Base-by-base conservation (phyloP, 1,284 basidiomycete genomes). In the Ustilago cynodontis region DNA sequence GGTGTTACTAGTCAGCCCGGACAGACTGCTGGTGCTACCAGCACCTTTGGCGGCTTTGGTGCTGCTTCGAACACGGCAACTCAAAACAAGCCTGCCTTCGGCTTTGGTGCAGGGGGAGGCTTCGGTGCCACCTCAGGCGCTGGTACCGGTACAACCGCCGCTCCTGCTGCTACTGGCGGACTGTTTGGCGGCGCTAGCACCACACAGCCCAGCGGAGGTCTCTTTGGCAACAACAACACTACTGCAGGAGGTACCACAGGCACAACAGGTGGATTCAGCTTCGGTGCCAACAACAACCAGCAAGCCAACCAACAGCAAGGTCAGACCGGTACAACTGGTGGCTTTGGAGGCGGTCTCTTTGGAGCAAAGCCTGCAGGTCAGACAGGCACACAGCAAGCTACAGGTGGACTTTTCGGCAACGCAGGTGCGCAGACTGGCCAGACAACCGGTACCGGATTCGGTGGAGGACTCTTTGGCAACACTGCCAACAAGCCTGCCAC, bases 121-220 rank as follows among this genome's bases (percentile, higher is more conserved):
- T 79, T 79, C 43, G 79, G 79, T n/a, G 72, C 66, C 24, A 43
- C 61, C 13, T 69, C 65, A 31, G 70, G 62, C 50, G 57, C 76
- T 18, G 62, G 57, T 18, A 71, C 78, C 7, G 67, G 70, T 49
- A 77, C 77, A 13, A 64, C 70, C 2, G 67, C 70, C 22, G 80
- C 74, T 14, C 71, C 81, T 29, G 77, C 82, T 2, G 75, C 87
- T 10, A 74, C 84, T 26, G 87, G 87, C 6, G 87, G 87, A 47
- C 80, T 88, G n/a, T 88, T 88, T 61, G 86, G 86, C 29, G 76
- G 73, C 26, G 71, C 83, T 8, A 79, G 70, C 57, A 50, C 81
- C 1, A 59, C 71, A 9, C 77, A 77, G 54, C 79, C 78, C 41
- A 71, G 77, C 26, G 73, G 81, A 20, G 70, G 77, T 50, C 71